These are phyloP conservation scores for Jamesozyma lodderae DNA, from an alignment of 805 yeast species.

Conservation along the genomic window DNA sequence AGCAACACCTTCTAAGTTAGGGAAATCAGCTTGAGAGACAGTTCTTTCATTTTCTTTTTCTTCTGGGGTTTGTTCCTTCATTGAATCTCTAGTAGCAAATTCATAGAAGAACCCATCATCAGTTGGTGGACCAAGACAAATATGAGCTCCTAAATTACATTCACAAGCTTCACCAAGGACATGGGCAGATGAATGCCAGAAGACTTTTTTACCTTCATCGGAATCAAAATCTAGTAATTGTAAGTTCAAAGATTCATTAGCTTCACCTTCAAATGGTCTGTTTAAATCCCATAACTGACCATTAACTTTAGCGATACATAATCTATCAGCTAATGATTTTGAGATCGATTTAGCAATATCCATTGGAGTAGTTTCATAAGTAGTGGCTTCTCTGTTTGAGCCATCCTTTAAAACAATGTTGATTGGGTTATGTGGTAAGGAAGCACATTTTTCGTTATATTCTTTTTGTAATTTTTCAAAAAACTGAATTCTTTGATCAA, in stretches of 20 bases:
- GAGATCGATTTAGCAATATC: conserved; percentile 78
- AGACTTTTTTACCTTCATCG: conserved; percentile 90
- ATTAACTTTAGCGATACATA: conserved; percentile 83
- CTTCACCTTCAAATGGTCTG: conserved; percentile 76
- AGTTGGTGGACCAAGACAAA: conserved; percentile 93
- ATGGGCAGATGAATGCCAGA: conserved; percentile 99
- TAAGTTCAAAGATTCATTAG: conserved; percentile 34
- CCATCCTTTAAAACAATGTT: conserved; percentile 85
- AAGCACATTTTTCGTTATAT: conserved; percentile 63
- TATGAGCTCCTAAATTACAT: conserved; percentile 89
- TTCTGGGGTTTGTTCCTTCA: conserved; percentile 29
- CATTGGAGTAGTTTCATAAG: conserved; percentile 88
- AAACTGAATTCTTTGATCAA: conserved; percentile 66
- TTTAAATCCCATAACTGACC: conserved; percentile 92
- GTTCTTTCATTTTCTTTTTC: conserved; percentile 68
- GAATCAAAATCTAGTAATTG: conserved; percentile 86
- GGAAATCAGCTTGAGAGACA: conserved; percentile 76
- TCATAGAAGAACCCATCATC: conserved; percentile 97
- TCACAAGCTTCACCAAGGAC: conserved; percentile 97
- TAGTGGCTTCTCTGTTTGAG: conserved; percentile 58
- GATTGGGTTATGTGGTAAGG: conserved; percentile 54
- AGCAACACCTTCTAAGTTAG: conserved; percentile 74
- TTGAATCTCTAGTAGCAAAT: conserved; percentile 53
- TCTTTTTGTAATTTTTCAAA: conserved; percentile 74
- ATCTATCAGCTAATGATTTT: conserved; percentile 79